Percentiles rank a stretch among this genome's conserved stretches.
Conservation (phyloP, 1,284 basidiomycete genomes). For the Sporisorium sorghi region DNA sequence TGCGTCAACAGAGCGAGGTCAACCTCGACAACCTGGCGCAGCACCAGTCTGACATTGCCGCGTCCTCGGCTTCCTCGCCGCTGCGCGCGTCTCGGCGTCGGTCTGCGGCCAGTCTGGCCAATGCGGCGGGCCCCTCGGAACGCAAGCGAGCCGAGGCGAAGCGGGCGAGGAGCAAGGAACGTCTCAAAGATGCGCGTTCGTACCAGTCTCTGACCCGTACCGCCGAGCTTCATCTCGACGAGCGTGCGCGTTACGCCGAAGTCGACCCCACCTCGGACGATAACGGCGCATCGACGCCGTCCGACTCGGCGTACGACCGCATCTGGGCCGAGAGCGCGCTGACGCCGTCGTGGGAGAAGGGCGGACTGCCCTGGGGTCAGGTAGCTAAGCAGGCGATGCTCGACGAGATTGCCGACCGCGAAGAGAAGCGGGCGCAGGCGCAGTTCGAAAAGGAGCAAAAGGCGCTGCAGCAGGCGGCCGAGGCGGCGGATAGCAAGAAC, state of each 20-base stretch:
- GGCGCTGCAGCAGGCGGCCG: slow-evolving; percentile 39
- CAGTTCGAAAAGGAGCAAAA: slow-evolving; percentile 46
- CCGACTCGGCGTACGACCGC: slow-evolving; percentile 39
- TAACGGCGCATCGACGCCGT: slow-evolving; percentile 22
- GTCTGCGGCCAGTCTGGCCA: slow-evolving; percentile 36
- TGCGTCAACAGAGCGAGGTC: slow-evolving; percentile 74
- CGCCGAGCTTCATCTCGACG: slow-evolving; percentile 61
- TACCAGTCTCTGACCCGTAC: slow-evolving; percentile 57
- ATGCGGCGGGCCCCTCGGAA: slow-evolving; percentile 15
- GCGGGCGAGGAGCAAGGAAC: slow-evolving; percentile 34
- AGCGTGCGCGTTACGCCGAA: slow-evolving; percentile 60
- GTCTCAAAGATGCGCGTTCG: slow-evolving; percentile 35
- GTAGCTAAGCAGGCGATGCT: slow-evolving; percentile 34
- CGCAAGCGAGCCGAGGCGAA: slow-evolving; percentile 37
- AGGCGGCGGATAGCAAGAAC: slow-evolving; percentile 41
- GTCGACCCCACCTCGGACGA: slow-evolving; percentile 55
- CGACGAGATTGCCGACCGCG: slow-evolving; percentile 31
- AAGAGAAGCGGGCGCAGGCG: slow-evolving; percentile 39
- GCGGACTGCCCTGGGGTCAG: slow-evolving; percentile 44
- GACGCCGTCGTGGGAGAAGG: slow-evolving; percentile 44
- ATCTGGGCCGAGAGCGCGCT: slow-evolving; percentile 27
- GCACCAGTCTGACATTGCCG: slow-evolving; percentile 15
- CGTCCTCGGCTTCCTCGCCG: slow-evolving; percentile 22
- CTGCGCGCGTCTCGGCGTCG: slow-evolving; percentile 23
- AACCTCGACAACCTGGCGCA: slow-evolving; percentile 56